Percentiles rank a stretch among this genome's conserved stretches.
phyloP scores from a whole-genome alignment of 2,329 filamentous ascomycete species.

The Hypoxylon sp. region DNA sequence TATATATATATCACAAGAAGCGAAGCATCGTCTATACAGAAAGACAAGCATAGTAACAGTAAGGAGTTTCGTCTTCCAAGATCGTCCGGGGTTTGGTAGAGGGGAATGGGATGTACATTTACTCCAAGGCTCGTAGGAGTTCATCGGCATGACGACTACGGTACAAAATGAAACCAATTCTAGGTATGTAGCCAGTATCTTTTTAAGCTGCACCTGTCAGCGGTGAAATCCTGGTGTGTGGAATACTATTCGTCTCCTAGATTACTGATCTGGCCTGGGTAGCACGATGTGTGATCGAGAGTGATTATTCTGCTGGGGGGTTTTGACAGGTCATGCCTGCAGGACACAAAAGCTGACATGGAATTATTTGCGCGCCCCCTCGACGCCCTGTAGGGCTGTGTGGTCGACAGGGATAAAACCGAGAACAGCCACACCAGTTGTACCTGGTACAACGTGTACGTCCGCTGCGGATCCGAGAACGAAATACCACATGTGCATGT shows the following conservation, averaged over 20 bases:
- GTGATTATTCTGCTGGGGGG: conserved; percentile 25
- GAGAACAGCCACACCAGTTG: conserved; percentile 27
- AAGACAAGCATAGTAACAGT: conserved; percentile 44
- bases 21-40: conserved; percentile 24
- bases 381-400: conserved; percentile 47
- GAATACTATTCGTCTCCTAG: conserved; percentile 33
- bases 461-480: conserved; percentile 30
- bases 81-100: conserved; percentile 30
- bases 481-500: too few relatives aligned
- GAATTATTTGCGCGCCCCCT: conserved; percentile 24
- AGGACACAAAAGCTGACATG: conserved; percentile 35
- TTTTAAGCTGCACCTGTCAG: conserved; percentile 28
- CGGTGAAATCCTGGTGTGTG: conserved; percentile 26
- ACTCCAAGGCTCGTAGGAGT: conserved; percentile 18
- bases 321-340: conserved; percentile 17
- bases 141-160: conserved; percentile 33
- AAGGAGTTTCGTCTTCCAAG: conserved; percentile 25
- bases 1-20: conserved; percentile 24
- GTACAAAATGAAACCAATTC: conserved; percentile 37
- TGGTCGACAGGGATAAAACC: conserved; percentile 32
- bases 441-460: conserved; percentile 29
- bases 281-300: conserved; percentile 26
- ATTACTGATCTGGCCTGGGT: conserved; percentile 19
- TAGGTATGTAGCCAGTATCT: conserved; percentile 26
- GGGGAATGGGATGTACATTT: conserved; percentile 29